Evolutionary conservation across 2,329 filamentous ascomycete genomes (phyloP), one percentile per base, ranked within the genome.

Genomic region (Stachybotrys chartarum): DNA sequence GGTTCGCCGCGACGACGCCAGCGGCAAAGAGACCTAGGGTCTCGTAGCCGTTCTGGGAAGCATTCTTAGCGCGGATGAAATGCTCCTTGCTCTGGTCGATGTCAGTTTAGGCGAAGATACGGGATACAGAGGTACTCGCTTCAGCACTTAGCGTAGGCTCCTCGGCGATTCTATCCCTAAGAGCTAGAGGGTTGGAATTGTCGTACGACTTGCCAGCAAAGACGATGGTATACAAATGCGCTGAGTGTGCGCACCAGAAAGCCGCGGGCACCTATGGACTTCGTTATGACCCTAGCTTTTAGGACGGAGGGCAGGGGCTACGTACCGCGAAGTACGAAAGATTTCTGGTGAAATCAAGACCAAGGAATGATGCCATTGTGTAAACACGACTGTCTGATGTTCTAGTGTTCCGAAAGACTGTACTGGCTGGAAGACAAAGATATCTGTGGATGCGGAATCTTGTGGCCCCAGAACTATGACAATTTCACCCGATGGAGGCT

Each of bases 41-140:
- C 65, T 79, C 76, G 58, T 75, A 70, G 57, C 68, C 72, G 61
- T 79, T 79, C 45, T 67, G 63, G 6, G 68, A 61, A 6, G 77
- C 75, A 24, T 78, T 77, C 63, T 86, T 78, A 31, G 77, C 74
- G 52, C 81, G 77, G 47, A 83, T 65, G 32, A 79, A 72, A 54
- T 75, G 75, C 63, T 82, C 83, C 63, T 85, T 80, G 30, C 72
- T 75, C 65, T 81, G 58, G 3, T 17, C 24, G 18, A n/a, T 47
- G 16, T 47, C 45, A n/a, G 17, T 16, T 7, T 8, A 47, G 7
- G 16, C 7, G 45, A 8, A n/a, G 45, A 47, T 16, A 47, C 17
- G 35, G 35, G 35, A 12, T 39, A 12, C 35, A 39, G 17, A n/a
- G 16, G 14, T 47, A 8, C 45, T 16, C 16, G n/a, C 45, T 16